Evolutionary conservation across 768 basidiomycete genomes (phyloP).

Genomic region (Phylloporus arenicola): DNA sequence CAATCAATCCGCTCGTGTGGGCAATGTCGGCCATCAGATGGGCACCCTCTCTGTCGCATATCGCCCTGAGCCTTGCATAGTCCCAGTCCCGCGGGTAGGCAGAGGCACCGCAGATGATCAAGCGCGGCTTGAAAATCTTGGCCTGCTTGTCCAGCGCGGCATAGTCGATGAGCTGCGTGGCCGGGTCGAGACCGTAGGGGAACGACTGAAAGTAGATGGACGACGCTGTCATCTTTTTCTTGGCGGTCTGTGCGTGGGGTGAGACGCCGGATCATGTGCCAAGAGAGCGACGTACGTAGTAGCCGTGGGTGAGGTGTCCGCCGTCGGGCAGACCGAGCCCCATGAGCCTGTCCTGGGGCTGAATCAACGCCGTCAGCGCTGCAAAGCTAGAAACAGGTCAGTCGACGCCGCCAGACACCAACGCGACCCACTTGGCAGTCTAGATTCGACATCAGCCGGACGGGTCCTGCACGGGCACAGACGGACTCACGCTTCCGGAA

Average conservation of each 20-base stretch:
- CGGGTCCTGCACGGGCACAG: background rate
- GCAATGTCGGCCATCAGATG: slow-evolving; percentile 97
- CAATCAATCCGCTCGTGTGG: slow-evolving; percentile 93
- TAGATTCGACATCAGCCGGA: slow-evolving; percentile 28
- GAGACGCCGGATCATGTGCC: background rate
- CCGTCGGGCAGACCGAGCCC: slow-evolving; percentile 97
- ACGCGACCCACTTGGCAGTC: slow-evolving; percentile 76
- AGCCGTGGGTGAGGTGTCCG: slow-evolving; percentile 95
- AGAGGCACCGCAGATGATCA: slow-evolving; percentile 96
- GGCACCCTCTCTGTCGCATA: slow-evolving; percentile 81
- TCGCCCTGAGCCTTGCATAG: slow-evolving; percentile 75
- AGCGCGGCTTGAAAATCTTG: slow-evolving; percentile 89
- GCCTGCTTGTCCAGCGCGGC: slow-evolving; percentile 74
- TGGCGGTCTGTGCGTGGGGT: slow-evolving; percentile 62
- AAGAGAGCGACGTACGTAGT: slow-evolving; percentile 60
- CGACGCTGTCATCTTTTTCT: slow-evolving; percentile 99
- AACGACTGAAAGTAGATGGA: slow-evolving; percentile 99
- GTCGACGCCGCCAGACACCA: background rate
- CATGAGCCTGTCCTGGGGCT: slow-evolving; percentile 98
- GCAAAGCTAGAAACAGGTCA: slow-evolving; percentile 66
- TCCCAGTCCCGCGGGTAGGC: slow-evolving; percentile 99
- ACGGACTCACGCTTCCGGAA: slow-evolving; percentile 71
- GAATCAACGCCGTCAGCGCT: slow-evolving; percentile 89
- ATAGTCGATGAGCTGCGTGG: slow-evolving; percentile 90
- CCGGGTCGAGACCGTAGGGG: slow-evolving; percentile 81